A percentile compares a stretch with the other conserved stretches of the same genome.
These are phyloP conservation scores for Dryas octopetala DNA, from an alignment of 306 rosid genomes.

Conservation along the genomic window DNA sequence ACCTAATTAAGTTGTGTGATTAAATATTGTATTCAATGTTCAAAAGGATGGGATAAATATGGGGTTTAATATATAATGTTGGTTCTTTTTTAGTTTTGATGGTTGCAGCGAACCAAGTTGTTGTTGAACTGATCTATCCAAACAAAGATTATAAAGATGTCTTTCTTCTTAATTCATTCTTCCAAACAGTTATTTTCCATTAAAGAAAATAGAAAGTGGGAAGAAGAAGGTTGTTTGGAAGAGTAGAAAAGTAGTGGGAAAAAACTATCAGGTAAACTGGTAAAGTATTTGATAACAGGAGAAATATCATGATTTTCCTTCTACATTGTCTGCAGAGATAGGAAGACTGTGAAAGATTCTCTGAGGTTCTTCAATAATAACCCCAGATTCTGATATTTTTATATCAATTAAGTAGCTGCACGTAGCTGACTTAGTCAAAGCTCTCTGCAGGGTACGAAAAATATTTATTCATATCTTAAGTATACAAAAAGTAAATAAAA, in stretches of 20 bases:
- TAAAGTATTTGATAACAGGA: background rate
- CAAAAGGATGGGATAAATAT: background rate
- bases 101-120: slow-evolving; percentile 61
- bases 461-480: background rate
- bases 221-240: background rate
- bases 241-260: background rate
- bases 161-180: slow-evolving; percentile 5
- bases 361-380: slow-evolving; percentile 22
- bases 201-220: background rate
- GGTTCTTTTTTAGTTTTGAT: slow-evolving; percentile 36
- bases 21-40: slow-evolving; percentile 19
- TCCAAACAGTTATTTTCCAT: background rate
- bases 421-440: slow-evolving; percentile 31
- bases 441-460: background rate
- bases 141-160: background rate
- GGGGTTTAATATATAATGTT: slow-evolving; percentile 15
- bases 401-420: background rate
- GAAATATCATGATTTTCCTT: slow-evolving; percentile 21
- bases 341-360: slow-evolving; percentile 33
- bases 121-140: slow-evolving; percentile 64
- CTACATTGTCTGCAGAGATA: background rate
- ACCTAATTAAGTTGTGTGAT: slow-evolving; percentile 7
- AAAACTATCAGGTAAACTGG: too few species aligned
- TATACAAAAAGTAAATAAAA: background rate
- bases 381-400: background rate